These are phyloP conservation scores for Pyricularia pennisetigena DNA, from an alignment of 2,329 filamentous ascomycete species.

Conservation along the genomic window DNA sequence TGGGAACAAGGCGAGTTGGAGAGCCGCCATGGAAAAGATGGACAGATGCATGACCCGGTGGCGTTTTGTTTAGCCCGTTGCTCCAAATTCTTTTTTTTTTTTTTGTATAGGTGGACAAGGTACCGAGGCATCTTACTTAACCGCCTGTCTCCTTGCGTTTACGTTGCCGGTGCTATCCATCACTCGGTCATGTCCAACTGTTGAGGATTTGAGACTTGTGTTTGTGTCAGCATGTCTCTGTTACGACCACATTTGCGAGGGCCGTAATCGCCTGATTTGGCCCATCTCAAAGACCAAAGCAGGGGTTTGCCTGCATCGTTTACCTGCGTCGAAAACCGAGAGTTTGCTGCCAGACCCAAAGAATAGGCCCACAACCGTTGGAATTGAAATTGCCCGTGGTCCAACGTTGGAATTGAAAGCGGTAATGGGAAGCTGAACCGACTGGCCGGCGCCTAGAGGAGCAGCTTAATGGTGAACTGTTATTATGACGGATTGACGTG, in stretches of 20 bases:
- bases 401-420: not conserved
- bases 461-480: not conserved
- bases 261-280: not conserved
- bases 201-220: not conserved
- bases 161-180: not conserved
- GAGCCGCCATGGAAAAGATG: not conserved
- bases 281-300: not conserved
- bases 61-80: not conserved
- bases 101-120: not conserved
- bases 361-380: not conserved
- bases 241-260: not conserved
- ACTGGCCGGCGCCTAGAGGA: not conserved
- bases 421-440: not conserved
- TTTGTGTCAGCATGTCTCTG: constrained; percentile 1
- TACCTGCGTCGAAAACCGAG: not conserved
- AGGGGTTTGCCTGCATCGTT: not conserved
- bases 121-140: not conserved
- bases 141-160: not conserved
- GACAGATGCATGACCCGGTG: not conserved
- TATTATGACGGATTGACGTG: not conserved
- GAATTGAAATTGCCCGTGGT: not conserved
- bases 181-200: not conserved
- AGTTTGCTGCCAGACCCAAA: not conserved
- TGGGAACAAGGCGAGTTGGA: not conserved
- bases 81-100: not conserved